phyloP scores from a whole-genome alignment of 202 grass and related monocot species.

The Hordeum pubiflorum region DNA sequence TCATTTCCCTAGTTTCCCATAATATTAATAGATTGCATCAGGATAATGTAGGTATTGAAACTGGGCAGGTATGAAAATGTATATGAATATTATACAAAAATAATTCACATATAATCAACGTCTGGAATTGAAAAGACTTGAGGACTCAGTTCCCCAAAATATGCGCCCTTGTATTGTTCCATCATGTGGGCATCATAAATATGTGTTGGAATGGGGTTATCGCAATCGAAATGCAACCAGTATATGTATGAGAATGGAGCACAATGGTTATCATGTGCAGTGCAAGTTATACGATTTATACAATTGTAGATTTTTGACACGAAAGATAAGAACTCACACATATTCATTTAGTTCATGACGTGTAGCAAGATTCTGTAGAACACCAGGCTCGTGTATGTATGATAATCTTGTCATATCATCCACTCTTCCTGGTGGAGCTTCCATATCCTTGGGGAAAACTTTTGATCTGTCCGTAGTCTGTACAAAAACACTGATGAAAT shows the following conservation, averaged over 20 bases:
- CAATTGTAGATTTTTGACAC: not conserved
- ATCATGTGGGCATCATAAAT: conserved; percentile 99
- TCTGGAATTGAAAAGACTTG: conserved; percentile 97
- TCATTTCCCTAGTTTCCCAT: conserved; percentile 80
- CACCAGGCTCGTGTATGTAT: conserved; percentile 98
- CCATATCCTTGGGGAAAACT: conserved; percentile 82
- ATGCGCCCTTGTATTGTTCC: conserved; percentile 97
- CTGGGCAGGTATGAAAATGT: conserved; percentile 7
- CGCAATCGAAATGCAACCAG: conserved; percentile 96
- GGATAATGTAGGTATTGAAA: conserved; percentile 15
- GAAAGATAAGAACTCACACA: conserved; percentile 54
- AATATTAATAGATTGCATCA: conserved; percentile 35
- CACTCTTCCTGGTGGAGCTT: conserved; percentile 92
- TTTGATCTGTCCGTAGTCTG: conserved; percentile 81
- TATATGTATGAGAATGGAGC: conserved; percentile 72
- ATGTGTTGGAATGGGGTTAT: conserved; percentile 98
- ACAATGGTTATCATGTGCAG: conserved; percentile 12
- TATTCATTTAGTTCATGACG: conserved; percentile 99
- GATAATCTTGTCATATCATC: conserved; percentile 99
- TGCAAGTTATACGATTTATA: conserved; percentile 17
- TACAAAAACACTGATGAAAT: conserved; percentile 30
- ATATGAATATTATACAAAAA: conserved; percentile 12
- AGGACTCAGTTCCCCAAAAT: conserved; percentile 93
- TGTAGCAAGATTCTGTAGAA: conserved; percentile 90
- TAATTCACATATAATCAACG: conserved; percentile 91